These are phyloP conservation scores for Pisolithus marmoratus DNA, from an alignment of 768 basidiomycete species.

Conservation along the genomic window DNA sequence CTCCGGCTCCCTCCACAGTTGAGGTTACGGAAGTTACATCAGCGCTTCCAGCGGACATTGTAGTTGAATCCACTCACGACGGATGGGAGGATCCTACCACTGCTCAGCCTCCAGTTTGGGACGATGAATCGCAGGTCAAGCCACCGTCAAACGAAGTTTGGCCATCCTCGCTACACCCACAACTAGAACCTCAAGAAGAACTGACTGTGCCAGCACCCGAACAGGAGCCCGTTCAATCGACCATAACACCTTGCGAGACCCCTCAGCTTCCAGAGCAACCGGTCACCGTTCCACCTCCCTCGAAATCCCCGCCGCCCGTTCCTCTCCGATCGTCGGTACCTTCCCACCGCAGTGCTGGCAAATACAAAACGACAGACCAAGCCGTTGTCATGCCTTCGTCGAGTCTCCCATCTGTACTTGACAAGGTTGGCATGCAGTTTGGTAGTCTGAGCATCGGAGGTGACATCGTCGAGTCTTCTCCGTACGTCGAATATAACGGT, in stretches of 20 bases:
- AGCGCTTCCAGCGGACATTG: slow-evolving; percentile 8
- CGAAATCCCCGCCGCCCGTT: slow-evolving; percentile 40
- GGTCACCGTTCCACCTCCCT: slow-evolving; percentile 29
- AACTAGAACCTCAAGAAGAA: slow-evolving; percentile 30
- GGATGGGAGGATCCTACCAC: slow-evolving; percentile 72
- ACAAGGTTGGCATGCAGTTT: slow-evolving; percentile 88
- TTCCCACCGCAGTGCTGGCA: slow-evolving; percentile 52
- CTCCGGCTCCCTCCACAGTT: slow-evolving; percentile 15
- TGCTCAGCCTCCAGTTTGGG: slow-evolving; percentile 61
- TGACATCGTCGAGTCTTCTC: slow-evolving; percentile 50
- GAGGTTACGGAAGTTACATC: slow-evolving; percentile 23
- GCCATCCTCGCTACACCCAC: slow-evolving; percentile 28
- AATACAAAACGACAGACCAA: slow-evolving; percentile 70
- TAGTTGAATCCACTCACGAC: background rate
- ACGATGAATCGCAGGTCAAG: slow-evolving; percentile 54
- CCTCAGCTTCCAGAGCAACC: slow-evolving; percentile 19
- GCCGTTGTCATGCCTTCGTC: slow-evolving; percentile 75
- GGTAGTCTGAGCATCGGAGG: slow-evolving; percentile 76
- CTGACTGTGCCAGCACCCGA: slow-evolving; percentile 15
- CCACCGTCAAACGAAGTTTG: slow-evolving; percentile 26
- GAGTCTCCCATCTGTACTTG: slow-evolving; percentile 53
- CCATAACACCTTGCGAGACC: slow-evolving; percentile 19
- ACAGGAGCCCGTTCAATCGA: slow-evolving; percentile 26
- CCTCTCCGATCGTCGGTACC: slow-evolving; percentile 46
- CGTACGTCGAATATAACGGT: slow-evolving; percentile 37